phyloP scores from a whole-genome alignment of 371 early-diverging fungal species.

The Syncephalis fuscata region DNA sequence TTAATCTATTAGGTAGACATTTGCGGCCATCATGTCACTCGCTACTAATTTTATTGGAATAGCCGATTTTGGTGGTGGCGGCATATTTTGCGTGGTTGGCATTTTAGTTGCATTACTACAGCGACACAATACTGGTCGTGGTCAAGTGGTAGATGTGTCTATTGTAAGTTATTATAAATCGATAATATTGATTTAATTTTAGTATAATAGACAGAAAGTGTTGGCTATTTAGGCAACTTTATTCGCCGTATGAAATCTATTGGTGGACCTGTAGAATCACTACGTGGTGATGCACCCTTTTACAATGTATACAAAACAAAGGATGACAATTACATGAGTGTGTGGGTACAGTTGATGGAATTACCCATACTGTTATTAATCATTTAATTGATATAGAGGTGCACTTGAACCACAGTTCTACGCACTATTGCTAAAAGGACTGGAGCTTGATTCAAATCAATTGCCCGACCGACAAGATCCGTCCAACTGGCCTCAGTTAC shows the following conservation, averaged over 20 bases:
- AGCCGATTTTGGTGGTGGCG: constrained; percentile 67
- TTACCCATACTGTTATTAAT: not conserved
- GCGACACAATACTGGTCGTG: constrained; percentile 36
- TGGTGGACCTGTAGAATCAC: constrained; percentile 39
- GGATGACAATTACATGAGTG: constrained; percentile 47
- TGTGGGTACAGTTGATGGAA: constrained; percentile 17
- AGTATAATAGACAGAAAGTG: not conserved
- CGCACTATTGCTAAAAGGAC: constrained; percentile 25
- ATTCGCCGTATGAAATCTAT: constrained; percentile 28
- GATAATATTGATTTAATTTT: no score
- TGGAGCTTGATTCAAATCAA: constrained; percentile 19
- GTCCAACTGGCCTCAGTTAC: constrained; percentile 31
- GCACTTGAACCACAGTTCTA: constrained; percentile 60
- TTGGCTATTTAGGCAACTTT: constrained; percentile 12
- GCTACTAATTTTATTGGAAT: not conserved
- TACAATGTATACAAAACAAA: constrained; percentile 53
- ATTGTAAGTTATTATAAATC: constrained; percentile 31
- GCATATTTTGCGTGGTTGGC: constrained; percentile 47
- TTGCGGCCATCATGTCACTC: no score
- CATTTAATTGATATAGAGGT: constrained; percentile 19
- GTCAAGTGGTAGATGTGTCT: constrained; percentile 52
- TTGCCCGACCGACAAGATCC: constrained; percentile 34
- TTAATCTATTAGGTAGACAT: constrained; percentile 44
- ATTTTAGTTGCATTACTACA: constrained; percentile 48
- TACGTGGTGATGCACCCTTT: constrained; percentile 47